Evolutionary conservation across 2,329 filamentous ascomycete species (phyloP).

Genomic region (Claviceps arundinis): DNA sequence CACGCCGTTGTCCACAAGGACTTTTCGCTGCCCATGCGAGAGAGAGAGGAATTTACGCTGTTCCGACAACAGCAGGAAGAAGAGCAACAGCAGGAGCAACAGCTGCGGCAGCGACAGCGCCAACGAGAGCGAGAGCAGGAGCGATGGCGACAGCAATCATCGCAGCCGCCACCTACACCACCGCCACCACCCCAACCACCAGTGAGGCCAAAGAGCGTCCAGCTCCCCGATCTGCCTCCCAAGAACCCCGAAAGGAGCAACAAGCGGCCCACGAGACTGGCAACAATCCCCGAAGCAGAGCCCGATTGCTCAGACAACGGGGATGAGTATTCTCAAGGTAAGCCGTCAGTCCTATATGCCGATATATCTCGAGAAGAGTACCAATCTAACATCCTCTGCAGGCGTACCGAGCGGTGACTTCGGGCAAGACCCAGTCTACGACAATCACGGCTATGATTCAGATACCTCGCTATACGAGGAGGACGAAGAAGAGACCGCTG

Average conservation of each 20-base stretch:
- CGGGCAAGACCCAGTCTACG: background rate
- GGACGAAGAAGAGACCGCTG: conserved; percentile 27
- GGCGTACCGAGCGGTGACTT: background rate
- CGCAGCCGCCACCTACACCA: too few relatives aligned
- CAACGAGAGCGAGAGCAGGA: too few relatives aligned
- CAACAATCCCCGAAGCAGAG: conserved; percentile 5
- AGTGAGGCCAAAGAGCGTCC: conserved; percentile 13
- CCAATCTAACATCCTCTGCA: background rate
- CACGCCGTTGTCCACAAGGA: conserved; percentile 1
- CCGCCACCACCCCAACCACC: too few relatives aligned
- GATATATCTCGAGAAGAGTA: background rate
- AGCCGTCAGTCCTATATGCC: background rate
- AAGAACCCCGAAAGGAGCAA: conserved; percentile 16
- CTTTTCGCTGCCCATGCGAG: background rate
- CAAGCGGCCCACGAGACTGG: conserved; percentile 23
- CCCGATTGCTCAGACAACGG: background rate
- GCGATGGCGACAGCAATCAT: too few relatives aligned
- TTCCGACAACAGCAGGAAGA: background rate
- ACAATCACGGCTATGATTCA: background rate
- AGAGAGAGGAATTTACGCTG: background rate
- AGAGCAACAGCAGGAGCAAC: background rate
- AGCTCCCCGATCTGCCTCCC: background rate
- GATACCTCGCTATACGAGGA: conserved; percentile 20
- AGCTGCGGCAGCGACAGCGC: background rate
- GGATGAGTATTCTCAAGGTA: background rate